Percentiles rank a stretch among this genome's conserved stretches.
Conservation (phyloP, 129 eudicot species). For the Chrysanthemum makinoi region DNA sequence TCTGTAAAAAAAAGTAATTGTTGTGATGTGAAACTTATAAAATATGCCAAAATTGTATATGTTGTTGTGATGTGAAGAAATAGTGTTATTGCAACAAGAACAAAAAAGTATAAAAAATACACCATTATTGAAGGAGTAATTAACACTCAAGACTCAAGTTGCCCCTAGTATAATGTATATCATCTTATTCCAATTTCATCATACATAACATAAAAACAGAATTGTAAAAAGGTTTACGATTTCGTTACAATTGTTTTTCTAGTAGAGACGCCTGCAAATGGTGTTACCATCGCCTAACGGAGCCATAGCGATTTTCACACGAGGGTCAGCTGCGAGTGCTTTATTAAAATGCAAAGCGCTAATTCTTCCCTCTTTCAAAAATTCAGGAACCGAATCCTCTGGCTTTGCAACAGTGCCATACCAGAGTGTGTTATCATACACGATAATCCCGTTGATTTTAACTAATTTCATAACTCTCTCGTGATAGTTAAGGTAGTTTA, state of each 20-base stretch:
- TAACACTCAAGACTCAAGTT: too few species aligned
- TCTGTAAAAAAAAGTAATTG: too few species aligned
- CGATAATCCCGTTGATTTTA: conserved; percentile 46
- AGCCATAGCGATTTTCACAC: conserved; percentile 30
- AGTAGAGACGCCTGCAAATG: conserved; percentile 33
- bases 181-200: too few species aligned
- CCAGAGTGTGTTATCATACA: conserved; percentile 63
- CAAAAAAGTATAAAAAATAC: too few species aligned
- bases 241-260: background rate
- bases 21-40: too few species aligned
- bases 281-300: conserved; percentile 48
- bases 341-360: conserved; percentile 17
- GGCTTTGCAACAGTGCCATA: conserved; percentile 37
- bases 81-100: too few species aligned
- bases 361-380: background rate
- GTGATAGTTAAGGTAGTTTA: conserved; percentile 42
- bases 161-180: too few species aligned
- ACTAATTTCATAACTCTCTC: conserved; percentile 42
- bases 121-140: too few species aligned
- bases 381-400: conserved; percentile 26
- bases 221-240: too few species aligned
- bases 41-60: too few species aligned
- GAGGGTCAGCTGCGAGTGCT: conserved; percentile 37
- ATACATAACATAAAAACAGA: too few species aligned
- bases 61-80: too few species aligned